Percentiles rank a stretch among this genome's conserved stretches.
These are phyloP conservation scores for Camellia lanceoleosa DNA, from an alignment of 148 eudicot genomes.

Conservation along the genomic window DNA sequence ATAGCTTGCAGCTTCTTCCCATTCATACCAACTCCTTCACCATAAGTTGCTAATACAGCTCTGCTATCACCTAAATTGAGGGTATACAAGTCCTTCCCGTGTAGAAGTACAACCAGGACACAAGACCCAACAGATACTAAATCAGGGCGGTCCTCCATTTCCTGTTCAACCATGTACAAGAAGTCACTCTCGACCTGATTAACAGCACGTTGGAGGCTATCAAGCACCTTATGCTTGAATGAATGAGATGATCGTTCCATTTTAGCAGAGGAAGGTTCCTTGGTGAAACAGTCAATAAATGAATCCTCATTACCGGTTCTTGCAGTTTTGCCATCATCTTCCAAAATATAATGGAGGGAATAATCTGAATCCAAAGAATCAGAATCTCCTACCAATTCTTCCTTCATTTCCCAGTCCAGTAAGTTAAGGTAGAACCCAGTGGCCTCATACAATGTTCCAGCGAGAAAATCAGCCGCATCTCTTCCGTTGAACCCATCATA, in stretches of 20 bases:
- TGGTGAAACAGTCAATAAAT: conserved; percentile 17
- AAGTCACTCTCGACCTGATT: conserved; percentile 80
- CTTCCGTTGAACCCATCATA: conserved; percentile 98
- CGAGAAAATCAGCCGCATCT: conserved; percentile 95
- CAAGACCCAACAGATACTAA: conserved; percentile 94
- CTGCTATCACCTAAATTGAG: conserved; percentile 92
- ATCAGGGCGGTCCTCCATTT: conserved; percentile 96
- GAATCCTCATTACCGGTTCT: conserved; percentile 12
- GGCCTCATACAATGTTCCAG: conserved; percentile 87
- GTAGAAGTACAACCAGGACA: conserved; percentile 65
- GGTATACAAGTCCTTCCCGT: conserved; percentile 75
- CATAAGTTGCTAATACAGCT: conserved; percentile 70
- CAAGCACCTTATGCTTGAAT: conserved; percentile 56
- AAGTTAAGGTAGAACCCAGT: conserved; percentile 66
- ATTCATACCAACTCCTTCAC: conserved; percentile 26
- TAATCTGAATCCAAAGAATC: conserved; percentile 16
- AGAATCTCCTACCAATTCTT: conserved; percentile 27
- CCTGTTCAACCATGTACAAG: conserved; percentile 89
- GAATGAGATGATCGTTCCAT: conserved; percentile 32
- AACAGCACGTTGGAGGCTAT: conserved; percentile 67
- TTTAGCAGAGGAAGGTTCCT: conserved; percentile 19
- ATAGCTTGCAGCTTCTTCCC: conserved; percentile 43
- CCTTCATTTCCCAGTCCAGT: conserved; percentile 55
- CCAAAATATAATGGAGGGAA: conserved; percentile 19
- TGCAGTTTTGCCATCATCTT: conserved; percentile 21